Evolutionary conservation across 1,139 yeast genomes (phyloP).

Genomic region (Saccharomyces hybrid): DNA sequence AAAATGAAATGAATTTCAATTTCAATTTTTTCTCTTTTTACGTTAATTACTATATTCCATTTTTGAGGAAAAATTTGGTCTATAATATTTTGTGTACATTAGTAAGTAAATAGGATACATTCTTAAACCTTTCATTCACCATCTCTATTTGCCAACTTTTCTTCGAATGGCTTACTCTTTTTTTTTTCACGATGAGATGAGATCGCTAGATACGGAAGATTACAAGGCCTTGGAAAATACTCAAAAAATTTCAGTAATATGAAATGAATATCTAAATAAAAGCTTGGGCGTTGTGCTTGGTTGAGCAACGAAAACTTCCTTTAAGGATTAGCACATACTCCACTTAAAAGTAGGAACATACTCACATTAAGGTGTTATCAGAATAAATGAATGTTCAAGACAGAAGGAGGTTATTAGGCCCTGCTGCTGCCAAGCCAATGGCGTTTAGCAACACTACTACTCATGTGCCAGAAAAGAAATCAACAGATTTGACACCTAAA

Average conservation of each 20-base stretch:
- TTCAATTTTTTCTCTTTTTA: neutral
- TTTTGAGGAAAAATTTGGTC: neutral
- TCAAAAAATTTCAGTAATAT: neutral
- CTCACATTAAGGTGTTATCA: neutral
- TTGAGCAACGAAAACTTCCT: no score
- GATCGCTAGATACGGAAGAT: neutral
- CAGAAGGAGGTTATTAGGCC: constrained; percentile 68
- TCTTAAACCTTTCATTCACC: neutral
- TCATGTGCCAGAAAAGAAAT: constrained; percentile 10
- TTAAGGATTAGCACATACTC: no score
- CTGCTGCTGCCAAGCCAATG: constrained; percentile 49
- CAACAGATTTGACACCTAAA: neutral
- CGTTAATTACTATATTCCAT: neutral
- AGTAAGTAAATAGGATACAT: neutral
- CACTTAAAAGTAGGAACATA: neutral
- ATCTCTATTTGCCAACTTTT: neutral
- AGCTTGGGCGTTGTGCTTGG: neutral
- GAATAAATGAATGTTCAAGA: constrained; percentile 42
- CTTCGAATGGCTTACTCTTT: neutral
- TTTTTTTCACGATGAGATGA: neutral
- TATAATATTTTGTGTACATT: neutral
- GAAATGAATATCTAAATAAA: no score
- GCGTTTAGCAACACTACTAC: constrained; percentile 31
- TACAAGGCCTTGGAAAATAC: neutral
- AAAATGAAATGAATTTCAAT: constrained; percentile 1